Conservation (phyloP, 1,284 basidiomycete species). For the Rhodotorula sp. region DNA sequence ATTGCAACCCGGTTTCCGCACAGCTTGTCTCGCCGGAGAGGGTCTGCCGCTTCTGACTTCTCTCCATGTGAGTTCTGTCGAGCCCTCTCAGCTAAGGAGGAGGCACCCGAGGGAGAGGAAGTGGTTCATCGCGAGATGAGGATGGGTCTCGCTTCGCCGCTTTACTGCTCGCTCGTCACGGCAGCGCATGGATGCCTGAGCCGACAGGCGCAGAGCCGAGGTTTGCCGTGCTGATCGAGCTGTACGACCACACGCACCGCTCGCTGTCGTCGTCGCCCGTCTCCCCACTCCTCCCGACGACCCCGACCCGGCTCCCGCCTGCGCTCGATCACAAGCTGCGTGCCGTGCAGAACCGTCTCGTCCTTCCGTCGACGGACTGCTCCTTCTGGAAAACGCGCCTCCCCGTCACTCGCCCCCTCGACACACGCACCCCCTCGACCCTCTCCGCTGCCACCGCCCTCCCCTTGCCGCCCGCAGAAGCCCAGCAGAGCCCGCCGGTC, state of each 20-base stretch:
- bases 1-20: too few species aligned
- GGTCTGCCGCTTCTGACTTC: too few species aligned
- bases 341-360: conserved; percentile 11
- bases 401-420: conserved; percentile 22
- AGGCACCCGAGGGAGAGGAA: too few species aligned
- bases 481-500: not conserved
- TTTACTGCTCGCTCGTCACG: not conserved
- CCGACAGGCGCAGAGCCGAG: not conserved
- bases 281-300: conserved; percentile 36
- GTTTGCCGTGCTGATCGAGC: conserved; percentile 21
- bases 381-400: conserved; percentile 28
- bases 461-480: conserved; percentile 6
- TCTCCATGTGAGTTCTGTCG: too few species aligned
- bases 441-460: not conserved
- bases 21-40: too few species aligned
- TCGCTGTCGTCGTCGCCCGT: not conserved
- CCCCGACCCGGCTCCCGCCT: conserved; percentile 40
- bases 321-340: conserved; percentile 37
- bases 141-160: not conserved
- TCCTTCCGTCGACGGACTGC: conserved; percentile 7
- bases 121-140: too few species aligned
- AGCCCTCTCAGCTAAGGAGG: too few species aligned
- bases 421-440: conserved; percentile 21
- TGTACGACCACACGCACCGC: conserved; percentile 27
- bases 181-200: conserved; percentile 9